Evolutionary conservation across 768 basidiomycete species (phyloP).

Genomic region (Lactarius evosmus): DNA sequence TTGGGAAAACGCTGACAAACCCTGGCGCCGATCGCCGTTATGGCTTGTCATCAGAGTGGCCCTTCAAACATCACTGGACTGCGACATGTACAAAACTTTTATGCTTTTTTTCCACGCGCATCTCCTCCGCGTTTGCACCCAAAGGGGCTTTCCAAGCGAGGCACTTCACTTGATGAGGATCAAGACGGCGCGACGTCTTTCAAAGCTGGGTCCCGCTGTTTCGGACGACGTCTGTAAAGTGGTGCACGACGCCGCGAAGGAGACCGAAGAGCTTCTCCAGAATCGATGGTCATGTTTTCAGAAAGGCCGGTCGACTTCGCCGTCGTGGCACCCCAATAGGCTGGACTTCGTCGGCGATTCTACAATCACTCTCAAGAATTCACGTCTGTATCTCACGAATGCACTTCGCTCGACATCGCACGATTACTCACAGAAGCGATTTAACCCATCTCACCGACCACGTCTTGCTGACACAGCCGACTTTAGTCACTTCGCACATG

Average conservation of each 20-base stretch:
- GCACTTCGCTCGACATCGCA: not conserved
- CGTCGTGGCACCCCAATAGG: not conserved
- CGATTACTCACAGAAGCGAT: not conserved
- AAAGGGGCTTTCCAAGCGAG: not conserved
- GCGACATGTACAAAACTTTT: not conserved
- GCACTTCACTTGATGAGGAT: not conserved
- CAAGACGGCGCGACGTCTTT: not conserved
- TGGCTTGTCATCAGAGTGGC: not conserved
- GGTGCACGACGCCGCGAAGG: not conserved
- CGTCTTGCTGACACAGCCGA: not conserved
- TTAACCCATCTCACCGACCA: not conserved
- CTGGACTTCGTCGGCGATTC: constrained; percentile 2
- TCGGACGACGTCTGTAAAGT: not conserved
- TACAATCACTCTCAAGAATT: not conserved
- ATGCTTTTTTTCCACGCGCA: not conserved
- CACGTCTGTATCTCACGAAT: not conserved
- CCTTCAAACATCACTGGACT: not conserved
- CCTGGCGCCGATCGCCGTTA: not conserved
- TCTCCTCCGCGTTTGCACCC: not conserved
- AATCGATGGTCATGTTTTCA: not conserved
- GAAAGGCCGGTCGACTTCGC: not conserved
- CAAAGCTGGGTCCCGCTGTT: not conserved
- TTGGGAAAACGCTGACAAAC: not conserved
- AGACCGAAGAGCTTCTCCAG: not conserved
- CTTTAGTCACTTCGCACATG: not conserved